These are phyloP conservation scores for Cyberlindnera lachancei DNA, from an alignment of 805 yeast species.

Conservation along the genomic window DNA sequence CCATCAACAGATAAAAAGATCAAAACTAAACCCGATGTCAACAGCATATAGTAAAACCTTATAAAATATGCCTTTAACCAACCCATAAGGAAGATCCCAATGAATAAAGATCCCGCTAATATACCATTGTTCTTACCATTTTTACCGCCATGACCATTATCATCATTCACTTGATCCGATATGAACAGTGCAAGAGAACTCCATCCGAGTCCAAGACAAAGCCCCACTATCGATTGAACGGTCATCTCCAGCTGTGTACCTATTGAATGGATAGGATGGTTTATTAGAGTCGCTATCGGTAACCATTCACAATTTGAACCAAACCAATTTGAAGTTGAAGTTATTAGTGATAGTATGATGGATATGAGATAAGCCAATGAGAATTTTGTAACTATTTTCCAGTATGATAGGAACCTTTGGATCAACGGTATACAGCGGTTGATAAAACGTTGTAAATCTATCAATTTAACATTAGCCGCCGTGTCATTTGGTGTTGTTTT, in stretches of 20 bases:
- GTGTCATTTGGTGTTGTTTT: no score
- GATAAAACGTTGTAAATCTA: no score
- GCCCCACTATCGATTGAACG: conserved; percentile 31
- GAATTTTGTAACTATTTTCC: conserved; percentile 16
- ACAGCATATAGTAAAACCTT: conserved; percentile 31
- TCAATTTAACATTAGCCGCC: no score
- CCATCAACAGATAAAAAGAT: conserved; percentile 25
- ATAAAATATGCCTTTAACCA: conserved; percentile 36
- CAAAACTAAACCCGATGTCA: conserved; percentile 29
- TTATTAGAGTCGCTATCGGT: conserved; percentile 35
- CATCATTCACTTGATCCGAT: conserved; percentile 32
- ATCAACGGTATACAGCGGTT: no score
- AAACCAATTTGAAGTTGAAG: conserved; percentile 34
- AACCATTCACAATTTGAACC: conserved; percentile 34
- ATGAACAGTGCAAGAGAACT: conserved; percentile 35
- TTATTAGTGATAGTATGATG: conserved; percentile 31
- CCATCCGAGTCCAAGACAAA: conserved; percentile 37
- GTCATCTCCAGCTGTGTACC: conserved; percentile 43
- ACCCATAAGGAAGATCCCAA: conserved; percentile 30
- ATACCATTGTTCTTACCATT: conserved; percentile 39
- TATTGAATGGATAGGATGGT: conserved; percentile 39
- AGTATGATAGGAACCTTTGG: conserved; percentile 2
- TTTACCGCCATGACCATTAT: conserved; percentile 36
- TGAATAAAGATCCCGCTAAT: conserved; percentile 32
- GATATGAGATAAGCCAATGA: conserved; percentile 33